Evolutionary conservation across 2,329 filamentous ascomycete species (phyloP).

Genomic region (Chrysoporthe cubensis): DNA sequence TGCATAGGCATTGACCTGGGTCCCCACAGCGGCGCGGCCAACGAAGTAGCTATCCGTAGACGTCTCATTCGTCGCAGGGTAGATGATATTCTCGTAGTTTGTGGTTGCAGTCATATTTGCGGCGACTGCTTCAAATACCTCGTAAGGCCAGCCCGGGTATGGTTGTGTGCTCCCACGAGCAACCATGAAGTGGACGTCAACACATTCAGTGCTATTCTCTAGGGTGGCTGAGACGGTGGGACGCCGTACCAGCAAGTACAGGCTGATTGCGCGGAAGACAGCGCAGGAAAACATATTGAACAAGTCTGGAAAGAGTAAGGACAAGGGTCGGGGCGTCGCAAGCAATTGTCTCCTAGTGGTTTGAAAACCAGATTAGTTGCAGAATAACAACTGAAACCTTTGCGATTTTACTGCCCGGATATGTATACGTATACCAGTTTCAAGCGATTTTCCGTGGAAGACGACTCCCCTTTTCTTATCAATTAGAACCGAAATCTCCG

Average conservation of each 20-base stretch:
- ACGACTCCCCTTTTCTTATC: neutral
- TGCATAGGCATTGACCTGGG: conserved; percentile 16
- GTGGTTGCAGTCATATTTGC: neutral
- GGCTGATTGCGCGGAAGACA: neutral
- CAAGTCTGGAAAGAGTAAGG: neutral
- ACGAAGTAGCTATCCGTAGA: conserved; percentile 13
- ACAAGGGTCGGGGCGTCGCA: neutral
- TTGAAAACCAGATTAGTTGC: neutral
- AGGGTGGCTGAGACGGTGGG: neutral
- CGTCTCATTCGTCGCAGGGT: conserved; percentile 18
- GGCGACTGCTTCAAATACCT: neutral
- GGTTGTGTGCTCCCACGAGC: conserved; percentile 3
- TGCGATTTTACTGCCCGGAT: neutral
- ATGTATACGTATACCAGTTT: neutral
- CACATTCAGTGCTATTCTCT: neutral
- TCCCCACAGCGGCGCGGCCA: neutral
- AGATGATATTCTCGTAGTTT: conserved; percentile 22
- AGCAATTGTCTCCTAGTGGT: neutral
- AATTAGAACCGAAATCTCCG: neutral
- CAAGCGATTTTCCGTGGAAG: neutral
- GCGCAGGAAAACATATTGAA: neutral
- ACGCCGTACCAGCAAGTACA: neutral
- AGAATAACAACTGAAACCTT: neutral
- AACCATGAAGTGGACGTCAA: conserved; percentile 16
- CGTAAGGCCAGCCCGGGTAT: conserved; percentile 10